phyloP scores from a whole-genome alignment of 2,329 filamentous ascomycete genomes.

The Exophiala spinifera region DNA sequence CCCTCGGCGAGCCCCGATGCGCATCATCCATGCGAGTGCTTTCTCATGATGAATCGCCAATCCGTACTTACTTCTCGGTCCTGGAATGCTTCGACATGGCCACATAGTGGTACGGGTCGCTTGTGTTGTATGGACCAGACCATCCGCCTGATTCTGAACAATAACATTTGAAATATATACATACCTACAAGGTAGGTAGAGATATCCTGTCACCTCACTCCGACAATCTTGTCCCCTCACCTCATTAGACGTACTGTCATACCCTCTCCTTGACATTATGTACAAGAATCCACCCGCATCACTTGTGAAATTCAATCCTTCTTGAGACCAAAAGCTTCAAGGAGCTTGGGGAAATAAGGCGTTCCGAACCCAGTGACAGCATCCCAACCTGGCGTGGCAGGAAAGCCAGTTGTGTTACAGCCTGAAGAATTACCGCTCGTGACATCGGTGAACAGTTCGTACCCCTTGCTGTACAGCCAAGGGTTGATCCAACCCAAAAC shows the following conservation, averaged over 20 bases:
- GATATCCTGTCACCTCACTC: too few relatives aligned
- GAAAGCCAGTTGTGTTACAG: constrained; percentile 35
- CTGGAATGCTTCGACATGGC: too few relatives aligned
- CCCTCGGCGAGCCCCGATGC: neutral
- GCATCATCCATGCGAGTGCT: neutral
- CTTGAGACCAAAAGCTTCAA: constrained; percentile 20
- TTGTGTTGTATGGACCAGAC: too few relatives aligned
- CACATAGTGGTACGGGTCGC: too few relatives aligned
- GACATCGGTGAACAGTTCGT: constrained; percentile 34
- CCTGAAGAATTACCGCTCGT: constrained; percentile 33
- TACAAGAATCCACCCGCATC: neutral
- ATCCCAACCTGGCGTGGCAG: constrained; percentile 34
- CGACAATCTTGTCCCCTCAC: too few relatives aligned
- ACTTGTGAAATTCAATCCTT: constrained; percentile 9
- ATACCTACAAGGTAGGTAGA: too few relatives aligned
- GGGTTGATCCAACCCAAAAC: constrained; percentile 28
- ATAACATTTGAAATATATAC: too few relatives aligned
- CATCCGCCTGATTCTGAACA: too few relatives aligned
- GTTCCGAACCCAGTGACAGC: constrained; percentile 36
- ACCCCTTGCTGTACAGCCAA: constrained; percentile 24
- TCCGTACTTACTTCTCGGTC: too few relatives aligned
- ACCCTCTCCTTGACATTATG: neutral
- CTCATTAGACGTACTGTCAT: too few relatives aligned
- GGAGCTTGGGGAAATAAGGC: constrained; percentile 26
- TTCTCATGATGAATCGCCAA: too few relatives aligned